Percentiles rank a stretch among this genome's conserved stretches.
phyloP scores from a whole-genome alignment of 305 asterid genomes.

The Andrographis paniculata region DNA sequence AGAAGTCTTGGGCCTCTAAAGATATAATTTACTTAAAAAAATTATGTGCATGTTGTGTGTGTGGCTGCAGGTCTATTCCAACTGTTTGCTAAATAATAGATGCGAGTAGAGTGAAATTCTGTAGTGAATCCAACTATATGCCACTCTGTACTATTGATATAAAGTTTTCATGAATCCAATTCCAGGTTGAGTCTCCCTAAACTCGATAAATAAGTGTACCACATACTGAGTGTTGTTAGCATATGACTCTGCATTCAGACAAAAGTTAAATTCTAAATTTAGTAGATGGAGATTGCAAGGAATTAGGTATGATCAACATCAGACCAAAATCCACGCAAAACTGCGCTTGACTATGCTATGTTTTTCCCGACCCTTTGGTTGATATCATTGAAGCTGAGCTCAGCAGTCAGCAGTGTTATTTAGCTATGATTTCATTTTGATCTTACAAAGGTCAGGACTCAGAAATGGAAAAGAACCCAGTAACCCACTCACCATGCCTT shows the following conservation, averaged over 20 bases:
- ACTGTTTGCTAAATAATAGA: background rate
- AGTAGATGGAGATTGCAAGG: background rate
- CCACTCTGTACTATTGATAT: background rate
- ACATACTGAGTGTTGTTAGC: background rate
- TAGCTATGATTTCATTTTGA: too few species aligned
- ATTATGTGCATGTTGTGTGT: background rate
- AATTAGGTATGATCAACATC: background rate
- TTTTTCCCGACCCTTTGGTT: too few species aligned
- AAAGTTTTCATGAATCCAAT: background rate
- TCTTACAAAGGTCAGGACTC: too few species aligned
- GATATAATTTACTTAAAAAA: slow-evolving; percentile 17
- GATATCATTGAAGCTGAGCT: too few species aligned
- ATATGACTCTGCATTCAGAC: background rate
- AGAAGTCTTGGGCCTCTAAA: slow-evolving; percentile 48
- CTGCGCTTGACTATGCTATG: too few species aligned
- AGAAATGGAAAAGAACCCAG: too few species aligned
- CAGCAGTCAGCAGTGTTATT: too few species aligned
- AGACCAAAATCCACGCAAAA: background rate
- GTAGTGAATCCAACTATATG: background rate
- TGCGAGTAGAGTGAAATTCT: slow-evolving; percentile 7
- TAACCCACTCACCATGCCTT: too few species aligned
- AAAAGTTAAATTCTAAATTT: background rate
- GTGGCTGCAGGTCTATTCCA: background rate
- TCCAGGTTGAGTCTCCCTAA: background rate
- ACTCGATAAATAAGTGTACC: background rate